Percentiles rank a stretch among this genome's conserved stretches.
These are phyloP conservation scores for Zymoseptoria tritici DNA, from an alignment of 2,329 filamentous ascomycete genomes.

Conservation along the genomic window DNA sequence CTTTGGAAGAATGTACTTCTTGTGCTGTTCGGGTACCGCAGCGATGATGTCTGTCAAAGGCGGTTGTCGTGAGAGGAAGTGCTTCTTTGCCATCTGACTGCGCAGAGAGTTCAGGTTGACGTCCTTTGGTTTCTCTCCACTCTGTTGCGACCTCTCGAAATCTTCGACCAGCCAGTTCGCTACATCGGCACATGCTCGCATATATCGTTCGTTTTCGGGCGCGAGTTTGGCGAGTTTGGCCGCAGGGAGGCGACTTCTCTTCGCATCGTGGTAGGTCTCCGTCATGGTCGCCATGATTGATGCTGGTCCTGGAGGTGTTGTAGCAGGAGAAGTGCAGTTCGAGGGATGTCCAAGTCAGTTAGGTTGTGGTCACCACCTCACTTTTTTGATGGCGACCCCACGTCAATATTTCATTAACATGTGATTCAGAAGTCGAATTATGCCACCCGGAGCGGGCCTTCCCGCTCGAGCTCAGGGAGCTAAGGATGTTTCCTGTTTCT, in stretches of 20 bases:
- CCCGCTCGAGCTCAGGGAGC: neutral
- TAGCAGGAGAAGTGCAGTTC: neutral
- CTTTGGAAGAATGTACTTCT: slow-evolving; percentile 96
- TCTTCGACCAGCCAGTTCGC: slow-evolving; percentile 91
- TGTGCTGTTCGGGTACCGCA: slow-evolving; percentile 98
- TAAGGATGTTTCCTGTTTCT: neutral
- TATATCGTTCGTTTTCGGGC: slow-evolving; percentile 88
- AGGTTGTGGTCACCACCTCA: too few relatives aligned
- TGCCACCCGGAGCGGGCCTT: neutral
- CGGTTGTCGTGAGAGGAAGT: slow-evolving; percentile 78
- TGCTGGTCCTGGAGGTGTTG: neutral
- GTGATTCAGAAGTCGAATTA: neutral
- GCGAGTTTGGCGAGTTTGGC: slow-evolving; percentile 55
- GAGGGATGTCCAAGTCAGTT: neutral
- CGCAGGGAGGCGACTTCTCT: slow-evolving; percentile 49
- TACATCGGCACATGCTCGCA: slow-evolving; percentile 92
- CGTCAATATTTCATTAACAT: neutral
- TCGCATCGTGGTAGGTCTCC: slow-evolving; percentile 45
- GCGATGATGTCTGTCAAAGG: slow-evolving; percentile 95
- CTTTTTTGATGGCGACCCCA: too few relatives aligned
- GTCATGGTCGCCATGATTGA: slow-evolving; percentile 57
- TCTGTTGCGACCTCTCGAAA: slow-evolving; percentile 72
- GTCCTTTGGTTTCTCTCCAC: slow-evolving; percentile 67
- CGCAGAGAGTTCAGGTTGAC: slow-evolving; percentile 88
- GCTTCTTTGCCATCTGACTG: slow-evolving; percentile 84